phyloP scores from a whole-genome alignment of 805 yeast genomes.

The Naumovozyma dairenensis region DNA sequence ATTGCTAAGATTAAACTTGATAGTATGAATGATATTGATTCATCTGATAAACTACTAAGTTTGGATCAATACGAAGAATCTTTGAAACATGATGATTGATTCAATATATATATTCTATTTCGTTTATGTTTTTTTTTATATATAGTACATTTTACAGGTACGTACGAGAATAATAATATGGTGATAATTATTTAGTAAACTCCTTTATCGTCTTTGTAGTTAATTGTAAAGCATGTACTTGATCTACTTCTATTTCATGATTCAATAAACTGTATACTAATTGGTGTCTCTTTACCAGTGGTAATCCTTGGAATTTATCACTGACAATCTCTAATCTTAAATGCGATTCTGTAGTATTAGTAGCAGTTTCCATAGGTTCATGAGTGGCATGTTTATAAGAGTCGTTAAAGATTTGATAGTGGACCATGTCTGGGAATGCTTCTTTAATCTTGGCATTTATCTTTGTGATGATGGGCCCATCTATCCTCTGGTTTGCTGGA shows the following conservation, averaged over 20 bases:
- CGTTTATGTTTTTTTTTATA: neutral
- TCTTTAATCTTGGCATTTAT: conserved; percentile 1
- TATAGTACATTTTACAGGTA: conserved; percentile 9
- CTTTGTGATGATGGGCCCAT: conserved; percentile 7
- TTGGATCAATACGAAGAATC: conserved; percentile 48
- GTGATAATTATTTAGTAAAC: conserved; percentile 2
- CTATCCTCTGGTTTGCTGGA: conserved; percentile 5
- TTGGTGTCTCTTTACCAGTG: conserved; percentile 69
- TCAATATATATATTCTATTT: conserved; percentile 1
- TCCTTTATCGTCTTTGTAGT: conserved; percentile 69
- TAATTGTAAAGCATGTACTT: conserved; percentile 83
- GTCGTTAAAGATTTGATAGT: conserved; percentile 60
- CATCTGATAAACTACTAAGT: conserved; percentile 39
- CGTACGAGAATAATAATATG: neutral
- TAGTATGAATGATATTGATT: conserved; percentile 34
- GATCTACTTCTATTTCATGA: conserved; percentile 58
- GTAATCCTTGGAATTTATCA: conserved; percentile 52
- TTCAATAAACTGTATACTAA: conserved; percentile 56
- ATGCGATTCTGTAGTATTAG: conserved; percentile 70
- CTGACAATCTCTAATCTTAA: conserved; percentile 68
- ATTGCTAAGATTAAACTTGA: conserved; percentile 65
- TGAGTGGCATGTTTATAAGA: conserved; percentile 85
- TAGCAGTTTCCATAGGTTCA: conserved; percentile 65
- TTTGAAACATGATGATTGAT: conserved; percentile 48
- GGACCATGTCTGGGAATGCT: conserved; percentile 3